These are phyloP conservation scores for Talaromyces sp. DNA, from an alignment of 2,329 filamentous ascomycete species.

Conservation along the genomic window DNA sequence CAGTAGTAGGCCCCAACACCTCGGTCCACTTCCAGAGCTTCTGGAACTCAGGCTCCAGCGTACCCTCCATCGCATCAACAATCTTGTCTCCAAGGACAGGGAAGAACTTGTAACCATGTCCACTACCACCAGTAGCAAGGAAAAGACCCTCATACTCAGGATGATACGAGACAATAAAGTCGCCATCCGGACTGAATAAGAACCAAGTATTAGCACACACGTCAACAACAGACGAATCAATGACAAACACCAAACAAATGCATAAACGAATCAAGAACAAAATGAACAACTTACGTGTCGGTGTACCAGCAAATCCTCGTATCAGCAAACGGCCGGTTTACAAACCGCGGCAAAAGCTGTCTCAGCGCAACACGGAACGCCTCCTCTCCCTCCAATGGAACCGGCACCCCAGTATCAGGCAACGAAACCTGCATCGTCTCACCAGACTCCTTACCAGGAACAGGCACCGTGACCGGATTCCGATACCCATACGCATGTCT, in stretches of 20 bases:
- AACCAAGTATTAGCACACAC: neutral
- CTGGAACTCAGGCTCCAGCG: constrained; percentile 43
- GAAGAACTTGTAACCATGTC: constrained; percentile 59
- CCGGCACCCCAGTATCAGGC: constrained; percentile 39
- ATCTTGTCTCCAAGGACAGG: constrained; percentile 57
- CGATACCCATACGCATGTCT: constrained; percentile 70
- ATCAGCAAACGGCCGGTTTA: constrained; percentile 61
- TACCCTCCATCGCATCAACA: constrained; percentile 50
- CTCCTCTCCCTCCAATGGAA: constrained; percentile 60
- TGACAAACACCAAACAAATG: neutral
- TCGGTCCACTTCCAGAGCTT: constrained; percentile 48
- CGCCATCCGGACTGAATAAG: constrained; percentile 56
- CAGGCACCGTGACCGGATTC: constrained; percentile 42
- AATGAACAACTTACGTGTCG: constrained; percentile 57
- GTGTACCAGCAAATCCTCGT: constrained; percentile 76
- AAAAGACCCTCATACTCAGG: constrained; percentile 58
- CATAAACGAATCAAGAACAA: neutral
- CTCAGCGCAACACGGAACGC: constrained; percentile 64
- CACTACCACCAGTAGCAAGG: constrained; percentile 56
- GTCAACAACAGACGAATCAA: neutral
- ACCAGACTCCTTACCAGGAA: constrained; percentile 24
- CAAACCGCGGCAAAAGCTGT: constrained; percentile 64
- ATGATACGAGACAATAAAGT: constrained; percentile 73
- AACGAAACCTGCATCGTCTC: constrained; percentile 42
- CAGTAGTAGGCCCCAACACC: constrained; percentile 14